A percentile compares a stretch with the other conserved stretches of the same genome.
These are phyloP conservation scores for Taxawa tesnikishii DNA, from an alignment of 2,329 filamentous ascomycete genomes.

Conservation along the genomic window DNA sequence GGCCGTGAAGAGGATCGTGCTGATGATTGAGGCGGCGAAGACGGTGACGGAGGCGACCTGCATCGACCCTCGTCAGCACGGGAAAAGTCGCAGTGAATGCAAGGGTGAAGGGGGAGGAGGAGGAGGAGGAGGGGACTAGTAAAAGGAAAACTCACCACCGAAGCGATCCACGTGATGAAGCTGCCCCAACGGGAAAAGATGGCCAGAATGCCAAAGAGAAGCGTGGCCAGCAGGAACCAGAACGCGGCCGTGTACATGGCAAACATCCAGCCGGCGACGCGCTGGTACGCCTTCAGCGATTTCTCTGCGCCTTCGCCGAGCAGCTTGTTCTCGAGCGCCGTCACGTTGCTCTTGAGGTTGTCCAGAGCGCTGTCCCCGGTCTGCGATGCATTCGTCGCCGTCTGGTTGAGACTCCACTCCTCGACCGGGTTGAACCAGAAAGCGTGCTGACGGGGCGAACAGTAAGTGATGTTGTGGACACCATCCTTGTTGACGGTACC, in stretches of 20 bases:
- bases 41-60: constrained; percentile 43
- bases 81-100: constrained; percentile 8
- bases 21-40: constrained; percentile 55
- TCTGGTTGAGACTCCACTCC: constrained; percentile 42
- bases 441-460: constrained; percentile 58
- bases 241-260: constrained; percentile 67
- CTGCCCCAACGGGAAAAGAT: constrained; percentile 73
- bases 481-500: constrained; percentile 38
- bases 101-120: constrained; percentile 27
- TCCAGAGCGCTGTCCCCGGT: constrained; percentile 15
- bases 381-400: constrained; percentile 8
- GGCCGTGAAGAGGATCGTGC: constrained; percentile 61
- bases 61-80: constrained; percentile 1
- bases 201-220: constrained; percentile 69
- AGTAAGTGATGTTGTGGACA: constrained; percentile 43
- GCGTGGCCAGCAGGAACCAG: constrained; percentile 54
- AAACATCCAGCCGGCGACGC: constrained; percentile 70
- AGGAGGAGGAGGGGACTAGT: too few relatives aligned
- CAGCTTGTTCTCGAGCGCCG: constrained; percentile 17
- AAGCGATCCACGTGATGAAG: constrained; percentile 69
- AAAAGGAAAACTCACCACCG: constrained; percentile 43
- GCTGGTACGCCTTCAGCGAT: constrained; percentile 60
- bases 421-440: constrained; percentile 67
- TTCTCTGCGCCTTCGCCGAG: constrained; percentile 56
- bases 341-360: constrained; percentile 40